A percentile compares a stretch with the other conserved stretches of the same genome.
Evolutionary conservation across 148 eudicot genomes (phyloP).

Genomic region (Vaccinium vitisidaea): DNA sequence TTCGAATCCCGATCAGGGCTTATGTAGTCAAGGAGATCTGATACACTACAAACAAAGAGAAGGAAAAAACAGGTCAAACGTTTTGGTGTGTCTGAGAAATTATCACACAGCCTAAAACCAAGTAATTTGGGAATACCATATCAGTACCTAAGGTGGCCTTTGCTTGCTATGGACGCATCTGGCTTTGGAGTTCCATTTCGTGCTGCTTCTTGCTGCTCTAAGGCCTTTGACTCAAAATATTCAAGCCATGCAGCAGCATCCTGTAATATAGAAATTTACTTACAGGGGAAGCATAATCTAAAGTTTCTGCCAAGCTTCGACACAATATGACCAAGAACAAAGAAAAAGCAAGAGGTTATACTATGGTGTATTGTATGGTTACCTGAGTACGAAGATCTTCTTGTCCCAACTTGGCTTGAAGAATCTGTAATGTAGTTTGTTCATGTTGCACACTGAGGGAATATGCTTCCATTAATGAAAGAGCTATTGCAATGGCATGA

Average conservation of each 20-base stretch:
- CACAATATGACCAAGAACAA: background rate
- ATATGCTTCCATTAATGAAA: slow-evolving; percentile 98
- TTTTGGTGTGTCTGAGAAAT: slow-evolving; percentile 17
- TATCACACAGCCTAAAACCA: slow-evolving; percentile 6
- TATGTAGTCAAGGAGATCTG: slow-evolving; percentile 97
- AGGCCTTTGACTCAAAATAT: slow-evolving; percentile 92
- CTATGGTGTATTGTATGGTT: background rate
- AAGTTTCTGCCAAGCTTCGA: background rate
- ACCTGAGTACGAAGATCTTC: slow-evolving; percentile 99
- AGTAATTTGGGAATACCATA: slow-evolving; percentile 32
- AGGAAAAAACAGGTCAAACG: slow-evolving; percentile 25
- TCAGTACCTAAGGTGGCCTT: slow-evolving; percentile 98
- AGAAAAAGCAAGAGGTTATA: background rate
- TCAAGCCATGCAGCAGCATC: slow-evolving; percentile 99
- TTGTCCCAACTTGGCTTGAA: slow-evolving; percentile 88
- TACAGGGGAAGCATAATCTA: background rate
- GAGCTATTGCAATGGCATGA: slow-evolving; percentile 99
- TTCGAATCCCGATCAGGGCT: slow-evolving; percentile 81
- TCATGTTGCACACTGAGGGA: slow-evolving; percentile 97
- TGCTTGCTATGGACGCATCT: slow-evolving; percentile 96
- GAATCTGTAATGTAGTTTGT: slow-evolving; percentile 92
- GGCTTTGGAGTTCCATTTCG: slow-evolving; percentile 93
- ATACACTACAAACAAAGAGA: slow-evolving; percentile 54
- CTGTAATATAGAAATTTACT: slow-evolving; percentile 35
- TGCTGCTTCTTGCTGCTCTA: slow-evolving; percentile 97